Evolutionary conservation across 1,139 yeast genomes (phyloP), one percentile per base, ranked within the genome.

Genomic region (Saccharomycopsis hybrid): DNA sequence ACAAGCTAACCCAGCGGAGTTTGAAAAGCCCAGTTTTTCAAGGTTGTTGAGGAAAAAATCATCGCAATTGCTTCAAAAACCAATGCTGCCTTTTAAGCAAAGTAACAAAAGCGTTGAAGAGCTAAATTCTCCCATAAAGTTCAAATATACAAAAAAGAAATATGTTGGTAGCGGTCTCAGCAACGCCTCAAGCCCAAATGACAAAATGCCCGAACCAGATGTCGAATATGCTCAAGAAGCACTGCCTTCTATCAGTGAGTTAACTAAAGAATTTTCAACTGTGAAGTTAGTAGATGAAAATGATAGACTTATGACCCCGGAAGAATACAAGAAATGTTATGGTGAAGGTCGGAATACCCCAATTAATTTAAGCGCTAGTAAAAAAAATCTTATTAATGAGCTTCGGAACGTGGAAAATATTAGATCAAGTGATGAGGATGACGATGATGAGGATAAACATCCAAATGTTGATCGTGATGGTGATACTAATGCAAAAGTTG

Each of bases 231-330:
- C 11, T 7, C 44, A 33, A 25, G 44, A 42, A 29, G 44, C 29
- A 1, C 35, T n/a, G 8, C 24, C 35, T 9, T 36, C 41, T 2
- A 32, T 41, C n/a, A 28, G 29, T 28, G 41, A 41, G 9, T 36
- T 41, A 37, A 38, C 42, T n/a, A 47, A 47, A 35, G 36, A 37
- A 29, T 39, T 43, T 13, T 43, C 51, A 2, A 52, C 55, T 2
- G 53, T 52, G 39, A 50, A 48, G 24, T 43, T 52, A 24, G 55
- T 52, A 4, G 50, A 52, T 32, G 44, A 31, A 8, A 48, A 46
- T 43, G 55, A 50, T 13, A 43, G 40, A 32, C 32, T 52, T 25
- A 38, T 45, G 43, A 52, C 55, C 8, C 55, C 55, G 2, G 55
- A 52, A 38, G 53, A 47, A 31, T 52, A 52, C 40, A 50, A 45